phyloP scores from a whole-genome alignment of 2,329 filamentous ascomycete genomes.

The Sporothrix variecibatus region DNA sequence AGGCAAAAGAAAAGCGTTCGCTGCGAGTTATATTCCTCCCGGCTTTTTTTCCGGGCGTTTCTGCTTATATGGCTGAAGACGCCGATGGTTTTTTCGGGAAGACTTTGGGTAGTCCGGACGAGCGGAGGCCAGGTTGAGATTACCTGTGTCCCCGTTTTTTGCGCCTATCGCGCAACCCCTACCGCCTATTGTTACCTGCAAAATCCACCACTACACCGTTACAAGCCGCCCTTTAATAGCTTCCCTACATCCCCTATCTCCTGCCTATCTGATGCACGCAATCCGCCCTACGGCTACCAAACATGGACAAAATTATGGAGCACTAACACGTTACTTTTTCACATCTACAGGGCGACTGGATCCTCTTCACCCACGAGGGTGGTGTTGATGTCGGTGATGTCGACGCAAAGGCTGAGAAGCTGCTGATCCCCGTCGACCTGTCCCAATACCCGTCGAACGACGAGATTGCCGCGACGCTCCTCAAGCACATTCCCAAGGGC shows the following conservation, averaged over 20 bases:
- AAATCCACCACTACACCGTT: neutral
- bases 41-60: conserved; percentile 1
- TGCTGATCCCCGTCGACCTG: conserved; percentile 94
- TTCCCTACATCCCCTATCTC: neutral
- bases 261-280: conserved; percentile 19
- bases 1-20: neutral
- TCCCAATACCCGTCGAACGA: conserved; percentile 94
- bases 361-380: conserved; percentile 99
- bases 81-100: conserved; percentile 11
- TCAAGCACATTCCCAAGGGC: conserved; percentile 92
- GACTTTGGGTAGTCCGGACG: conserved; percentile 39
- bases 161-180: conserved; percentile 26
- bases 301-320: conserved; percentile 22
- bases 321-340: conserved; percentile 16
- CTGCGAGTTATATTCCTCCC: neutral
- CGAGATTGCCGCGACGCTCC: conserved; percentile 78
- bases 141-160: conserved; percentile 30
- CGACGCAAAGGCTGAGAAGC: conserved; percentile 97
- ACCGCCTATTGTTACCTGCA: conserved; percentile 22
- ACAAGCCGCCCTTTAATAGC: neutral
- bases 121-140: conserved; percentile 49
- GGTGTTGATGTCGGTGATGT: conserved; percentile 99
- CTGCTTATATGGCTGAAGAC: conserved; percentile 19
- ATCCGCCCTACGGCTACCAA: neutral
- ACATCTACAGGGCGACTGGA: conserved; percentile 86